Evolutionary conservation across 345 rosid species (phyloP), one percentile per base, ranked within the genome.

Genomic region (Passiflora organensis): DNA sequence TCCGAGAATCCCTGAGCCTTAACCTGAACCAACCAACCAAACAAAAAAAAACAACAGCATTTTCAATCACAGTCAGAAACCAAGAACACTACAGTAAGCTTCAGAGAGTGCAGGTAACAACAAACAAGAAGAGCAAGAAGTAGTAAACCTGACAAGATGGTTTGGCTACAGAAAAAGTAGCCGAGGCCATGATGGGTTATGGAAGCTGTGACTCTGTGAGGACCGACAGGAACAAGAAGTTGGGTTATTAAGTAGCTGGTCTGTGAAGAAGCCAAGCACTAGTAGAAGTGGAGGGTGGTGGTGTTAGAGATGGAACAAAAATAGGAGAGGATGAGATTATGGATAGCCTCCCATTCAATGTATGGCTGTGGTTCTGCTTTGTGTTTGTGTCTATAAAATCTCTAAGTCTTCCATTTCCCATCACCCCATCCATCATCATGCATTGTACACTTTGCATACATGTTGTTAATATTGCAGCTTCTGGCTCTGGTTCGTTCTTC

Each of bases 91-190:
- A n/a, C 28, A 6, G n/a, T n/a, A n/a, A n/a, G n/a, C n/a, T n/a
- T n/a, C n/a, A n/a, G n/a, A n/a, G n/a, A 28, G 34, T 28, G 34
- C 34, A 3, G 8, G 34, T 28, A n/a, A 2, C 34, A 28, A 28
- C 34, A 28, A 28, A 62, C 13, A 41, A 54, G 23, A 13, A 51
- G 13, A 24, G 1, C 5, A 25, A 43, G 43, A 2, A 28, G 8
- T 28, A 34, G 55, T 8, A 20, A 28, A 90, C 97, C 94, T 83
- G 95, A 60, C 82, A 82, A 67, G 95, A 60, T 25, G 96, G 93
- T 76, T 82, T 91, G 80, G 91, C 80, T 60, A 88, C 85, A 68
- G 85, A 77, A 59, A 88, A 63, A 65, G 96, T 79, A 79, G 95
- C 96, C 84, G 88, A 85, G 73, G 97, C 95, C 95, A 89, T 89